phyloP scores from a whole-genome alignment of 1,284 basidiomycete species.

The Fomitopsis schrenkii region DNA sequence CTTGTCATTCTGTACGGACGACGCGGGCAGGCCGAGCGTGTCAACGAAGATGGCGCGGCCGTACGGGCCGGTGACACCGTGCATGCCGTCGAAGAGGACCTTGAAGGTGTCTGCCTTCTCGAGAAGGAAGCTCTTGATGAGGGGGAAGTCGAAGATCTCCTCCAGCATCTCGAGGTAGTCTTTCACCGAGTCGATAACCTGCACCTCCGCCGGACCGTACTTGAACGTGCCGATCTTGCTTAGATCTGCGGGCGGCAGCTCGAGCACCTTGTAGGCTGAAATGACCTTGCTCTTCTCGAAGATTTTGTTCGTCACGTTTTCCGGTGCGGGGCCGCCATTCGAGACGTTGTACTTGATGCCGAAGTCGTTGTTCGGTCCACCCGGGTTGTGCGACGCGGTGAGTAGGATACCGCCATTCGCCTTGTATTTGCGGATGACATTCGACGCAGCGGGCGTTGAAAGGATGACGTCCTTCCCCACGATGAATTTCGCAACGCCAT shows the following conservation, averaged over 20 bases:
- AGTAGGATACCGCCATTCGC: conserved; percentile 96
- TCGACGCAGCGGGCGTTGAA: conserved; percentile 95
- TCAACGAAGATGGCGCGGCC: conserved; percentile 87
- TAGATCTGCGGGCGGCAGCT: conserved; percentile 66
- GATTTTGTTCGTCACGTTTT: conserved; percentile 92
- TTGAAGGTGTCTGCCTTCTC: conserved; percentile 67
- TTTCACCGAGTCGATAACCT: conserved; percentile 91
- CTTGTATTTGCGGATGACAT: conserved; percentile 94
- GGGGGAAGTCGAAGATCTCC: conserved; percentile 91
- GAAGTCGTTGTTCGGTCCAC: conserved; percentile 96
- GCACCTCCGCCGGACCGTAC: conserved; percentile 83
- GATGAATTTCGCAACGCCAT: conserved; percentile 86
- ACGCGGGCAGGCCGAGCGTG: conserved; percentile 76
- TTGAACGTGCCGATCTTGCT: conserved; percentile 77
- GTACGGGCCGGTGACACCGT: conserved; percentile 98
- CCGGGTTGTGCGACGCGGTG: conserved; percentile 98
- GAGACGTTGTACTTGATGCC: conserved; percentile 99
- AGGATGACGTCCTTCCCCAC: conserved; percentile 89
- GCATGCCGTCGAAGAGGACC: conserved; percentile 94
- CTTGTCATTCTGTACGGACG: conserved; percentile 87
- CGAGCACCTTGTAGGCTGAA: conserved; percentile 80
- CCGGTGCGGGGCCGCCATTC: conserved; percentile 96
- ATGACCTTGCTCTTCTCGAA: conserved; percentile 90
- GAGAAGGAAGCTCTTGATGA: conserved; percentile 90
- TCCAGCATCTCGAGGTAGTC: conserved; percentile 88